These are phyloP conservation scores for Mycocentrospora acerina DNA, from an alignment of 2,329 filamentous ascomycete species.

Conservation along the genomic window DNA sequence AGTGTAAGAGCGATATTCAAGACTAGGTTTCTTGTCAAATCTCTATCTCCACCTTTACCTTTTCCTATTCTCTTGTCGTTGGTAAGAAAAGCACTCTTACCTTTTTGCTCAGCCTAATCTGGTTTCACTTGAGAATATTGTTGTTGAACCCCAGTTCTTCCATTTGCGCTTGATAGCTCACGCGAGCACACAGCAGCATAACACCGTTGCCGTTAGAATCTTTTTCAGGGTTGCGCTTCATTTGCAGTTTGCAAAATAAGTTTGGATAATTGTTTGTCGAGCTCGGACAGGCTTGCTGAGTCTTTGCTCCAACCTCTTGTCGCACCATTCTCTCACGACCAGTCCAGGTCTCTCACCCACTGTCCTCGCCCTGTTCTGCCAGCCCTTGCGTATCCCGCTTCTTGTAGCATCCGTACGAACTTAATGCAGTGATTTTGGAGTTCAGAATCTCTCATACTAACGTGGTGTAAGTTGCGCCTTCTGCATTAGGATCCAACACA, in stretches of 20 bases:
- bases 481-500: background rate
- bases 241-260: no score
- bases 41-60: conserved; percentile 2
- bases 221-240: no score
- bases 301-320: background rate
- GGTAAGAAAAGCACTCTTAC: background rate
- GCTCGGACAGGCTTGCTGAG: background rate
- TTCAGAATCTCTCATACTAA: no score
- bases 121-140: no score
- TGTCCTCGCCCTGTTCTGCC: background rate
- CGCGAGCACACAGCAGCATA: no score
- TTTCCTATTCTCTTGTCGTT: background rate
- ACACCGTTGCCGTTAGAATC: no score
- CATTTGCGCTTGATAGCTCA: no score
- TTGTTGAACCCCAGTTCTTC: no score
- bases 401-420: no score
- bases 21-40: background rate
- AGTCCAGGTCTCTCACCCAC: background rate
- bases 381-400: background rate
- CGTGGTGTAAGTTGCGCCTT: no score
- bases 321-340: background rate
- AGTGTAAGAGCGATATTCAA: conserved; percentile 2
- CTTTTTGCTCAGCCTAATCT: background rate
- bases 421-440: no score
- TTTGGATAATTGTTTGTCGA: no score